Evolutionary conservation across 306 rosid genomes (phyloP).

Genomic region (Mucuna pruriens): DNA sequence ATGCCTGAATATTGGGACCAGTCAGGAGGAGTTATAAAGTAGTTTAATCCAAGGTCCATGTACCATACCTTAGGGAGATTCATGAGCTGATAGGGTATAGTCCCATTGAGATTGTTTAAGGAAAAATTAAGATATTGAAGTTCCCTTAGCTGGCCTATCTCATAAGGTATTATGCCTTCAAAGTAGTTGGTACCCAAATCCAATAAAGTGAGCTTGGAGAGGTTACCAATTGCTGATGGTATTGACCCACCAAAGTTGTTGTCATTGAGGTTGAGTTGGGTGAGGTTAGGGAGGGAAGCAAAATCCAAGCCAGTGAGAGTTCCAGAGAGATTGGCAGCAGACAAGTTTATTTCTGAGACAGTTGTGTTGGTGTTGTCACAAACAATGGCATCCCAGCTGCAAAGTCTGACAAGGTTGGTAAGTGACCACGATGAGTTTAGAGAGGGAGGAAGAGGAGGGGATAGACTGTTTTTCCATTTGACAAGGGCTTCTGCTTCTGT

Average conservation of each 20-base stretch:
- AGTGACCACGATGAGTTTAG: slow-evolving; percentile 61
- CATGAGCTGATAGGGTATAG: slow-evolving; percentile 61
- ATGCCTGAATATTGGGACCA: slow-evolving; percentile 61
- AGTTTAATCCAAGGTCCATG: slow-evolving; percentile 58
- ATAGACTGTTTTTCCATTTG: slow-evolving; percentile 62
- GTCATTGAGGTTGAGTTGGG: slow-evolving; percentile 53
- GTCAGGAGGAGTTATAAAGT: slow-evolving; percentile 36
- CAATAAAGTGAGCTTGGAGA: slow-evolving; percentile 60
- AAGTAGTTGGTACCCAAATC: slow-evolving; percentile 59
- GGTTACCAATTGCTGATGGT: slow-evolving; percentile 60
- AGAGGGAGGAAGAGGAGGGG: slow-evolving; percentile 42
- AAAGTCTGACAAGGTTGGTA: slow-evolving; percentile 50
- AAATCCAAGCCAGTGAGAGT: slow-evolving; percentile 49
- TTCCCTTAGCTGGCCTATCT: slow-evolving; percentile 52
- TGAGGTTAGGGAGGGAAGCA: slow-evolving; percentile 52
- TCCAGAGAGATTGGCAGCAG: slow-evolving; percentile 42
- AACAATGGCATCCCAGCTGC: slow-evolving; percentile 60
- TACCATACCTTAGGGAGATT: slow-evolving; percentile 62
- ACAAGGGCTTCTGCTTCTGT: slow-evolving; percentile 69
- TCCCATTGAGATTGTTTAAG: slow-evolving; percentile 48
- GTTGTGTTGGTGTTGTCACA: slow-evolving; percentile 51
- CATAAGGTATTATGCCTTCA: slow-evolving; percentile 48
- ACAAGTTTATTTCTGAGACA: slow-evolving; percentile 48
- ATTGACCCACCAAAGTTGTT: slow-evolving; percentile 55
- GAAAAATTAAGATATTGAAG: slow-evolving; percentile 56